These are phyloP conservation scores for Sclerotinia subarctica DNA, from an alignment of 2,329 filamentous ascomycete species.

Conservation along the genomic window DNA sequence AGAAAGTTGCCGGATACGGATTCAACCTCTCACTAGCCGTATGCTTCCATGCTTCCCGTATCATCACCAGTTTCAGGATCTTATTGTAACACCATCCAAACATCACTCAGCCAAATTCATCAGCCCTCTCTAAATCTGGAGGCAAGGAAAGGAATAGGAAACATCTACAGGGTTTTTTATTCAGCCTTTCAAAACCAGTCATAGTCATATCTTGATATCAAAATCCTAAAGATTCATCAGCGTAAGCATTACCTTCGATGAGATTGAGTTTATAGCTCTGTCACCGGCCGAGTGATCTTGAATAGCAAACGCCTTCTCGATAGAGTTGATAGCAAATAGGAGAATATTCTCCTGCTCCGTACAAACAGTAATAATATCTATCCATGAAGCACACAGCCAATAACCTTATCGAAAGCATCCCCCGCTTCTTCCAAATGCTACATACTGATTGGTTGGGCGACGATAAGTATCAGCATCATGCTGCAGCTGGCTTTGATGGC, in stretches of 20 bases:
- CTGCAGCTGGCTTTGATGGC: slow-evolving; percentile 24
- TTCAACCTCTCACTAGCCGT: neutral
- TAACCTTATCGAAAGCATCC: slow-evolving; percentile 23
- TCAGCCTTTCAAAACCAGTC: neutral
- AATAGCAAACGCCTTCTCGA: neutral
- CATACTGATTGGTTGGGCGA: slow-evolving; percentile 30
- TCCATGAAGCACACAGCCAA: slow-evolving; percentile 31
- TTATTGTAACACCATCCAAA: neutral
- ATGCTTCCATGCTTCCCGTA: slow-evolving; percentile 6
- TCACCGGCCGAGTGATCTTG: neutral
- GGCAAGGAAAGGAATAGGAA: neutral
- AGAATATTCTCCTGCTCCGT: slow-evolving; percentile 13
- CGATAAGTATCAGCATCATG: slow-evolving; percentile 28
- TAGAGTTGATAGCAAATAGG: neutral
- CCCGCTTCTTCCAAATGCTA: slow-evolving; percentile 27
- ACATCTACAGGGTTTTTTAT: neutral
- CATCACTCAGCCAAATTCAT: neutral
- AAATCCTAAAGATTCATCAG: slow-evolving; percentile 21
- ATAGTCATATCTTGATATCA: slow-evolving; percentile 1
- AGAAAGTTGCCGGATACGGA: neutral
- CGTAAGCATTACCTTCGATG: slow-evolving; percentile 21
- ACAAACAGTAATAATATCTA: slow-evolving; percentile 16
- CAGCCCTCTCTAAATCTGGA: slow-evolving; percentile 20
- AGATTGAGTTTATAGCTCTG: slow-evolving; percentile 7
- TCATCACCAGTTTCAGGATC: slow-evolving; percentile 15